phyloP scores from a whole-genome alignment of 2,329 filamentous ascomycete species.

The Colletotrichum phormii region DNA sequence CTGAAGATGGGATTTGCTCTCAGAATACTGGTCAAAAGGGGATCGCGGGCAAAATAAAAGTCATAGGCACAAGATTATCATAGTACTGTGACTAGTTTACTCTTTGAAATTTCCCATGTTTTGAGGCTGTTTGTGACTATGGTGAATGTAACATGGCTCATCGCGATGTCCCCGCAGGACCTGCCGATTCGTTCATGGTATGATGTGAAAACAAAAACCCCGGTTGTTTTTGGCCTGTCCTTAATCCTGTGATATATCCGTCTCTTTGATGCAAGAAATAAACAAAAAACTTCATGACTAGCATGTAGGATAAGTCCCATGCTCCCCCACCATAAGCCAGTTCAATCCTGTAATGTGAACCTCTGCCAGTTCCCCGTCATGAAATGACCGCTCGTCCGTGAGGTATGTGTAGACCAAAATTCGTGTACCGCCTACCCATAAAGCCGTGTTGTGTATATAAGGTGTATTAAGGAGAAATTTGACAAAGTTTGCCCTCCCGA shows the following conservation, averaged over 20 bases:
- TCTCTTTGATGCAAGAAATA: slow-evolving; percentile 2
- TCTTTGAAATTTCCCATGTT: background rate
- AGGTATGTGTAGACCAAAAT: background rate
- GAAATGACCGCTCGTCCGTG: background rate
- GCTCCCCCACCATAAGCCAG: background rate
- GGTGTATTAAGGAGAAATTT: background rate
- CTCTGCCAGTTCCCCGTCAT: background rate
- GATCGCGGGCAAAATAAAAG: background rate
- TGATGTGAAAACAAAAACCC: background rate
- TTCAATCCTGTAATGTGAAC: background rate
- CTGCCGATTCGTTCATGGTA: background rate
- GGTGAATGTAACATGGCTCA: background rate
- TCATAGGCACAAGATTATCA: background rate
- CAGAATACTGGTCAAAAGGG: background rate
- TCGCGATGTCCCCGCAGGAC: background rate
- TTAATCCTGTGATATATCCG: background rate
- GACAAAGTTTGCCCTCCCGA: background rate
- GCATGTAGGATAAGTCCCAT: background rate
- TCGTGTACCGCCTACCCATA: background rate
- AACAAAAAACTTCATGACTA: background rate
- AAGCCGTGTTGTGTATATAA: background rate
- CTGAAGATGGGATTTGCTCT: background rate
- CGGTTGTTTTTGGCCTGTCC: background rate
- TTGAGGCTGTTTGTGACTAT: background rate
- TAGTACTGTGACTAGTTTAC: background rate